A percentile compares a stretch with the other conserved stretches of the same genome.
phyloP scores from a whole-genome alignment of 345 rosid species.

The Stellera chamaejasme region DNA sequence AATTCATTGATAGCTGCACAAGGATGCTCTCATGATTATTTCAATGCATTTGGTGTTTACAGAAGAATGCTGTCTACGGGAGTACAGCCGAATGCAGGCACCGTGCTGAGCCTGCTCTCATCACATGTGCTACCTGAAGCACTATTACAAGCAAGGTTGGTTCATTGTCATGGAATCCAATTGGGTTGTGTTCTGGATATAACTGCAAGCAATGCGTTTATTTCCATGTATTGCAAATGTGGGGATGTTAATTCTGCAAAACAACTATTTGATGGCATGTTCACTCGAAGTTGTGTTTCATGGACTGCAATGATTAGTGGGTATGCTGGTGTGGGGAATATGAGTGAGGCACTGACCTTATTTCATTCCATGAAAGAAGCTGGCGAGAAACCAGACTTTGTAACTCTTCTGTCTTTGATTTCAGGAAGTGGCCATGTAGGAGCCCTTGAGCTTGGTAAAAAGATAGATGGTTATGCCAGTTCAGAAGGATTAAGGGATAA shows the following conservation, averaged over 20 bases:
- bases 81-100: conserved; percentile 43
- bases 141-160: conserved; percentile 30
- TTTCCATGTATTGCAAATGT: conserved; percentile 60
- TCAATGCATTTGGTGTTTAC: conserved; percentile 33
- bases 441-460: conserved; percentile 50
- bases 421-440: conserved; percentile 52
- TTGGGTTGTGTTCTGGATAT: conserved; percentile 37
- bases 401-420: conserved; percentile 48
- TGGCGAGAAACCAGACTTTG: conserved; percentile 44
- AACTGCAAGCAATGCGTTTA: conserved; percentile 38
- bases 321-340: conserved; percentile 52
- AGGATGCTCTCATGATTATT: conserved; percentile 22
- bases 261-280: conserved; percentile 42
- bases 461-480: conserved; percentile 38
- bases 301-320: conserved; percentile 88
- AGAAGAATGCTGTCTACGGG: conserved; percentile 42
- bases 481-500: conserved; percentile 32
- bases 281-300: conserved; percentile 44
- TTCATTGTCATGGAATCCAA: conserved; percentile 49
- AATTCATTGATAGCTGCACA: conserved; percentile 64
- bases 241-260: conserved; percentile 39
- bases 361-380: conserved; percentile 40
- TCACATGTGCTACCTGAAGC: conserved; percentile 32
- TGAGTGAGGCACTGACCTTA: conserved; percentile 46
- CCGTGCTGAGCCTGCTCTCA: conserved; percentile 50